Evolutionary conservation across 2,329 filamentous ascomycete genomes (phyloP), one percentile per base, ranked within the genome.

Genomic region (Cryphonectria radicalis): DNA sequence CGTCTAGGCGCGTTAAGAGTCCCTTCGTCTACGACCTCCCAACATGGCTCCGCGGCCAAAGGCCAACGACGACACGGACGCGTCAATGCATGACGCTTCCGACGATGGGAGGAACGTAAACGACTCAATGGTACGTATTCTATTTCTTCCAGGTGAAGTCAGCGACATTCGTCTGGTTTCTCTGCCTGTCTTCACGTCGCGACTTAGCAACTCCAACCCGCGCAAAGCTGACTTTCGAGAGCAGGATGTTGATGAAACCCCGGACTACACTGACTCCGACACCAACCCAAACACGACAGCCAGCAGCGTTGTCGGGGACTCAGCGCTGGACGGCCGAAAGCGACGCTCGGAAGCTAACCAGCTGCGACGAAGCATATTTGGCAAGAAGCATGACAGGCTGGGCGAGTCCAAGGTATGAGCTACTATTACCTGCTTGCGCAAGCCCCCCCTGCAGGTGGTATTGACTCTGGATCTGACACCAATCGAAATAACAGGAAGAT

Each of bases 311-410:
- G 90, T 88, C 69, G 95, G 94, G 68, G 95, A 98, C 76, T 82
- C 84, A 60, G 79, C 86, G 59, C 83, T 84, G 63, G 95, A 98
- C 84, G 94, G 94, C 42, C 91, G 95, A 67, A 97, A 92, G 84
- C 90, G 91, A 79, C 90, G 95, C 76, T 92, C 93, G 70, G 94
- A 98, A 79, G 95, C 92, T 71, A 94, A 94, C 75, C 92, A 97
- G 81, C 87, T 98, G 78, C 92, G 96, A 70, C 93, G 97, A 80
- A 97, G 91, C 80, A 93, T 98, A 73, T 92, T 98, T 77, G 95
- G 94, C 78, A 97, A 93, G 86, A 98, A 99, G 81, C 96, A 98
- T 79, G 94, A 97, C 78, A 89, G 92, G 68, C 83, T 99, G 10
- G 94, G 95, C 78, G 94, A 97, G 79, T 97, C 93, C 66, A 98